phyloP scores from a whole-genome alignment of 345 rosid species.

The Salix koriyanagi region DNA sequence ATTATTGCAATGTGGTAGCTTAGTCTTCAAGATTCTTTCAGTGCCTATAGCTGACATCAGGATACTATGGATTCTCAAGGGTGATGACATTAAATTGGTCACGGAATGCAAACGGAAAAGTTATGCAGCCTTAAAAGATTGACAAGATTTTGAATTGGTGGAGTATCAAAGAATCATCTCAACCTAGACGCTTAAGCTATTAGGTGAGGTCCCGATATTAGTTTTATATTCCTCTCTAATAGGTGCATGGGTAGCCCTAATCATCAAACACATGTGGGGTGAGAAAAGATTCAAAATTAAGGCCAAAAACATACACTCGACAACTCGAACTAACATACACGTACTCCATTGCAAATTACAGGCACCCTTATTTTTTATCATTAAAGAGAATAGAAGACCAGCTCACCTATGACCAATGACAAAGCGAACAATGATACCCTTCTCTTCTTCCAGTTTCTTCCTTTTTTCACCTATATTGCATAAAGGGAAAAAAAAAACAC shows the following conservation, averaged over 20 bases:
- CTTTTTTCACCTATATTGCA: conserved; percentile 66
- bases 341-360: neutral
- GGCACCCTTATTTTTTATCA: neutral
- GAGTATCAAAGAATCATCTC: too few relatives aligned
- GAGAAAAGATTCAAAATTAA: too few relatives aligned
- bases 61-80: neutral
- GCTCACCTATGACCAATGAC: conserved; percentile 86
- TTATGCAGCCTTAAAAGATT: neutral
- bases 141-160: too few relatives aligned
- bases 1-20: neutral
- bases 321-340: neutral
- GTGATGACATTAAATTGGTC: neutral
- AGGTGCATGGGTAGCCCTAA: too few relatives aligned
- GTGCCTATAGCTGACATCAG: neutral
- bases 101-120: neutral
- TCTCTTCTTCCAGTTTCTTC: conserved; percentile 86
- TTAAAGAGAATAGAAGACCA: neutral
- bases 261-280: too few relatives aligned
- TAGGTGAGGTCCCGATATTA: too few relatives aligned
- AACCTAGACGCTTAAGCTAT: too few relatives aligned
- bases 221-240: too few relatives aligned
- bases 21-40: neutral
- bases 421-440: conserved; percentile 79
- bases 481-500: neutral
- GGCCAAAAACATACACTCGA: too few relatives aligned